Conservation (phyloP, 495 filamentous ascomycete species). For the Penicillium desertorum region DNA sequence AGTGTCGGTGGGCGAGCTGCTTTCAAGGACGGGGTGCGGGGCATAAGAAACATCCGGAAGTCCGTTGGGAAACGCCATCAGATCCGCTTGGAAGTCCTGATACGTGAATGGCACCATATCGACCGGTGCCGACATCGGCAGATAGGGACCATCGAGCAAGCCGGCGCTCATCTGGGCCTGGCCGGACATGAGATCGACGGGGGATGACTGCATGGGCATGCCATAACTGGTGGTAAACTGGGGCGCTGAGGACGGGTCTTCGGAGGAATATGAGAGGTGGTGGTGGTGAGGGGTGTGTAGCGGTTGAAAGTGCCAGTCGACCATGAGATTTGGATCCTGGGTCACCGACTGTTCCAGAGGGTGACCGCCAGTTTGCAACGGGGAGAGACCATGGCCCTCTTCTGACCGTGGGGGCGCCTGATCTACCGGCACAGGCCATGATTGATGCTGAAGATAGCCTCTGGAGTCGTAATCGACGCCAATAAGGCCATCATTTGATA, state of each 20-base stretch:
- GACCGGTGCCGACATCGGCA: slow-evolving; percentile 63
- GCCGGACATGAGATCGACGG: slow-evolving; percentile 69
- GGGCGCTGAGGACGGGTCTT: slow-evolving; percentile 51
- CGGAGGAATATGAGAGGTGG: slow-evolving; percentile 44
- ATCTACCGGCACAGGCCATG: slow-evolving; percentile 48
- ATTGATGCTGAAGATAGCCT: slow-evolving; percentile 42
- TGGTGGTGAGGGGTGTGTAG: slow-evolving; percentile 38
- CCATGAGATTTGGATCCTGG: slow-evolving; percentile 47
- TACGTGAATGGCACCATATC: slow-evolving; percentile 70
- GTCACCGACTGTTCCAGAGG: slow-evolving; percentile 46
- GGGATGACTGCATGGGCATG: slow-evolving; percentile 54
- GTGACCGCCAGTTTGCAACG: slow-evolving; percentile 51
- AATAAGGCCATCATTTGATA: slow-evolving; percentile 46
- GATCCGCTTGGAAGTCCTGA: slow-evolving; percentile 67
- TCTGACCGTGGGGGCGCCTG: slow-evolving; percentile 39
- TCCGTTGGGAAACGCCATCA: slow-evolving; percentile 55
- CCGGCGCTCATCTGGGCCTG: slow-evolving; percentile 62
- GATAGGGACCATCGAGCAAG: slow-evolving; percentile 65
- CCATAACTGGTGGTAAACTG: slow-evolving; percentile 51
- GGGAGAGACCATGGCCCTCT: slow-evolving; percentile 42
- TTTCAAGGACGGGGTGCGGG: slow-evolving; percentile 53
- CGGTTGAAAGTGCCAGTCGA: slow-evolving; percentile 55
- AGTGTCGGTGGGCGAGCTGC: slow-evolving; percentile 78
- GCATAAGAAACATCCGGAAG: slow-evolving; percentile 54
- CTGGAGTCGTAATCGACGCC: slow-evolving; percentile 51